These are phyloP conservation scores for Vitis amurensis DNA, from an alignment of 164 flowering plant genomes.

Conservation along the genomic window DNA sequence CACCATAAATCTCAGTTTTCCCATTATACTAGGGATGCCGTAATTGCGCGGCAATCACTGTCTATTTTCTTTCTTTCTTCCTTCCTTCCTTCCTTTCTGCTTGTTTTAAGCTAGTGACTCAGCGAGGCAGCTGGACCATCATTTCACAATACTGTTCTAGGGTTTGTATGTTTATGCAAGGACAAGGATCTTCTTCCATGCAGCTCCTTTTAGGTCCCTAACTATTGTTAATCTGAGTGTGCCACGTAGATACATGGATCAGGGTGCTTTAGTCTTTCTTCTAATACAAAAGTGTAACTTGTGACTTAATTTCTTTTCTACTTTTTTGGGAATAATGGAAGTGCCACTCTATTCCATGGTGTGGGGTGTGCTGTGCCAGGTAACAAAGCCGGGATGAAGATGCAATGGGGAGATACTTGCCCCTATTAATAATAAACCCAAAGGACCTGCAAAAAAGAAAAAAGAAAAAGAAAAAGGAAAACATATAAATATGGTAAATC, in stretches of 20 bases:
- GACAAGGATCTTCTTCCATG: neutral
- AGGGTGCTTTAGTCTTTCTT: neutral
- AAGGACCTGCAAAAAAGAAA: conserved; percentile 5
- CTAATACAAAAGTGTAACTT: neutral
- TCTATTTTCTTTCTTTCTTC: too few species aligned
- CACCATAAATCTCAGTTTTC: too few species aligned
- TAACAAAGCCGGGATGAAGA: too few species aligned
- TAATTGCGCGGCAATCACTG: too few species aligned
- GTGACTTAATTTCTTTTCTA: neutral
- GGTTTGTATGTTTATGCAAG: neutral
- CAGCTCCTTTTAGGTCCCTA: neutral
- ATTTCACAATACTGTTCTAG: conserved; percentile 1
- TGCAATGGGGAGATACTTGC: neutral
- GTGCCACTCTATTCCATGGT: neutral
- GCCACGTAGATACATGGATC: neutral
- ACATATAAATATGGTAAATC: conserved; percentile 5
- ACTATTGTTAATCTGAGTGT: neutral
- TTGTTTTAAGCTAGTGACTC: too few species aligned
- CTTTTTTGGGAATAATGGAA: conserved; percentile 1
- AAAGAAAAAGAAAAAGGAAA: too few species aligned
- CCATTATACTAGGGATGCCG: too few species aligned
- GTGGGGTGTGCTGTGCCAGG: too few species aligned
- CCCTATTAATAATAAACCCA: neutral
- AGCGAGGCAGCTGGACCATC: neutral
- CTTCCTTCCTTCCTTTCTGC: too few species aligned